Percentiles rank a stretch among this genome's conserved stretches.
Evolutionary conservation across 2,329 filamentous ascomycete species (phyloP).

Genomic region (Endocalyx cinctus): DNA sequence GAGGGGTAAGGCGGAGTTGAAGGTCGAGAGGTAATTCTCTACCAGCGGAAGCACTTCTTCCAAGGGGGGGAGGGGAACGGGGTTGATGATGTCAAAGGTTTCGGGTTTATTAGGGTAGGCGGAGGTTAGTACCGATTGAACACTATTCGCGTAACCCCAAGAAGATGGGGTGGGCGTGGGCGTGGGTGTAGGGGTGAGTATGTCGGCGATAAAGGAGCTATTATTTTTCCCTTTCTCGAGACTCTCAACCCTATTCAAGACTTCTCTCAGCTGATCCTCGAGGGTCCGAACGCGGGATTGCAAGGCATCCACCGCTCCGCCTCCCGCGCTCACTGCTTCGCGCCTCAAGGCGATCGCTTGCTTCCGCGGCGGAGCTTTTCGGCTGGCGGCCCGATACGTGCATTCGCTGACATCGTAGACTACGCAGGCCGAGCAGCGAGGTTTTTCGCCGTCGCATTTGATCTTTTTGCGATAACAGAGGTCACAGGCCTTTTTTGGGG

Average conservation of each 20-base stretch:
- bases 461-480: slow-evolving; percentile 17
- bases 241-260: slow-evolving; percentile 9
- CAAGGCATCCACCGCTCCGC: no score
- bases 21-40: slow-evolving; percentile 29
- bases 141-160: slow-evolving; percentile 2
- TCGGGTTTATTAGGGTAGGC: no score
- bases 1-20: slow-evolving; percentile 29
- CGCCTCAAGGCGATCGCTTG: slow-evolving; percentile 4
- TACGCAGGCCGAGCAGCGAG: slow-evolving; percentile 14
- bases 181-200: neutral
- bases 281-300: slow-evolving; percentile 11
- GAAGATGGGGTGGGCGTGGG: neutral
- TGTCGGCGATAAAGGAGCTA: neutral
- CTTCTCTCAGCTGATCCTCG: slow-evolving; percentile 8
- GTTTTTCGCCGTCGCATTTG: slow-evolving; percentile 15
- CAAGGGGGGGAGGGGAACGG: slow-evolving; percentile 23
- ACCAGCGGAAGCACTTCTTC: slow-evolving; percentile 28
- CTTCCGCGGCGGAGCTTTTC: slow-evolving; percentile 9
- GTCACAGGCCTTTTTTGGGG: slow-evolving; percentile 12
- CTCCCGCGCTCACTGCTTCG: neutral
- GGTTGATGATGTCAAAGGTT: no score
- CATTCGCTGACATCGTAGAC: slow-evolving; percentile 13
- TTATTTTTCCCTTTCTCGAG: slow-evolving; percentile 5
- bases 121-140: no score
- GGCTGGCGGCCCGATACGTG: slow-evolving; percentile 11